These are phyloP conservation scores for Moricandia moricandioides DNA, from an alignment of 345 rosid genomes.

Conservation along the genomic window DNA sequence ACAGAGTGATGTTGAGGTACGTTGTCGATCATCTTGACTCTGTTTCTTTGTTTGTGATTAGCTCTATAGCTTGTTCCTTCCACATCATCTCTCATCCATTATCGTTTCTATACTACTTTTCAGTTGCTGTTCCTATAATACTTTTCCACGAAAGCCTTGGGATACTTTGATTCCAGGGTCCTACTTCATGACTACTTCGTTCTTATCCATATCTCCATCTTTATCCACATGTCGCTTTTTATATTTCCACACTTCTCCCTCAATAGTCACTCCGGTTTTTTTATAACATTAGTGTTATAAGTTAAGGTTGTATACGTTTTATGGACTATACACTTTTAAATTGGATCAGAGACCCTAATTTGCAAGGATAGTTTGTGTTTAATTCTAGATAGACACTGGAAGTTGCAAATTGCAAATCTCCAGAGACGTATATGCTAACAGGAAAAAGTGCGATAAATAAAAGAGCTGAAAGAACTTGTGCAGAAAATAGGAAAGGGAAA, in stretches of 20 bases:
- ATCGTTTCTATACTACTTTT: background rate
- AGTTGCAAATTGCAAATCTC: background rate
- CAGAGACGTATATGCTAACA: background rate
- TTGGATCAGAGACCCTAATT: background rate
- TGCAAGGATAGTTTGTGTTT: background rate
- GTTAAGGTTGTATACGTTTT: background rate
- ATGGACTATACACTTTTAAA: background rate
- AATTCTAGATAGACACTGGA: background rate
- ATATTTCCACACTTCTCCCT: background rate
- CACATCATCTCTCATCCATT: background rate
- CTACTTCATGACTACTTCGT: conserved; percentile 20
- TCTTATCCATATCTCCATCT: conserved; percentile 19
- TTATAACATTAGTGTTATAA: background rate
- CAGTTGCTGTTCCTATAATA: background rate
- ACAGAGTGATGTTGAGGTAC: no score
- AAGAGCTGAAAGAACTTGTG: background rate
- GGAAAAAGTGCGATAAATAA: no score
- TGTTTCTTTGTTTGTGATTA: background rate
- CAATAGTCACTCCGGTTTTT: background rate
- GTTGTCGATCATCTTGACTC: background rate
- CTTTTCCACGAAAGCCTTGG: conserved; percentile 5
- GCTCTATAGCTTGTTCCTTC: background rate
- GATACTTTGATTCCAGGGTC: background rate
- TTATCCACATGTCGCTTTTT: conserved; percentile 11
- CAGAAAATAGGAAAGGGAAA: background rate